Conservation (phyloP, 371 early-diverging fungal species). For the Synchytrium microbalum region DNA sequence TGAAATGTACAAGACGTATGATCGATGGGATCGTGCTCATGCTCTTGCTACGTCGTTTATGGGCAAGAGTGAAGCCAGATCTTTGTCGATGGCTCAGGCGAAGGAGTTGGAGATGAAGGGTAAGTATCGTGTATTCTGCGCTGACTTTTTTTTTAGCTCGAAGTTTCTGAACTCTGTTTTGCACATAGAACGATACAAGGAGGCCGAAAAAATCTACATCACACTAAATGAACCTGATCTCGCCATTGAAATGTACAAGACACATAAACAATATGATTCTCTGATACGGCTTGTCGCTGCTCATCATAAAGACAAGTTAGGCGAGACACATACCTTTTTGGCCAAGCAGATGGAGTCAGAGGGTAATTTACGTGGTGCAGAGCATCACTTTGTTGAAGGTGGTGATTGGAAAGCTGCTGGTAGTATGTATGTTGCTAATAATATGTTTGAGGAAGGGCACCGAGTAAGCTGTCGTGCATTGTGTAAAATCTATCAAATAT, state of each 20-base stretch:
- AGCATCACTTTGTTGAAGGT: constrained; percentile 48
- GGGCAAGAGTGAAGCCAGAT: constrained; percentile 39
- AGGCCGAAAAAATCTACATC: constrained; percentile 49
- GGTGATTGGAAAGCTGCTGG: constrained; percentile 51
- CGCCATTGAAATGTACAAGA: constrained; percentile 57
- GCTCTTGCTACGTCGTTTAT: constrained; percentile 41
- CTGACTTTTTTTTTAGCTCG: not conserved
- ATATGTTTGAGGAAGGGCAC: constrained; percentile 48
- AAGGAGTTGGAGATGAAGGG: constrained; percentile 42
- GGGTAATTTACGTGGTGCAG: constrained; percentile 42
- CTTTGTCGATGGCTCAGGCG: constrained; percentile 42
- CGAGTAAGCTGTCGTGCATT: constrained; percentile 23
- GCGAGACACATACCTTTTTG: constrained; percentile 46
- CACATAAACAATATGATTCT: constrained; percentile 46
- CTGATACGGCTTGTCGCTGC: constrained; percentile 49
- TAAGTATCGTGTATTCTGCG: constrained; percentile 8
- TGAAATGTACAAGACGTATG: constrained; percentile 43
- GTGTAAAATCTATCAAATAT: constrained; percentile 1
- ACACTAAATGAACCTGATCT: constrained; percentile 46
- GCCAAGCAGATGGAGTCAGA: constrained; percentile 48
- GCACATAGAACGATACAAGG: constrained; percentile 34
- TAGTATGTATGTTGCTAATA: constrained; percentile 51
- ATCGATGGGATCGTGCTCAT: constrained; percentile 49
- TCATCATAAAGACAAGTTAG: constrained; percentile 44
- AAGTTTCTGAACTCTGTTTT: not conserved